Evolutionary conservation across 2,329 filamentous ascomycete species (phyloP).

Genomic region (Albifimbria verrucaria): DNA sequence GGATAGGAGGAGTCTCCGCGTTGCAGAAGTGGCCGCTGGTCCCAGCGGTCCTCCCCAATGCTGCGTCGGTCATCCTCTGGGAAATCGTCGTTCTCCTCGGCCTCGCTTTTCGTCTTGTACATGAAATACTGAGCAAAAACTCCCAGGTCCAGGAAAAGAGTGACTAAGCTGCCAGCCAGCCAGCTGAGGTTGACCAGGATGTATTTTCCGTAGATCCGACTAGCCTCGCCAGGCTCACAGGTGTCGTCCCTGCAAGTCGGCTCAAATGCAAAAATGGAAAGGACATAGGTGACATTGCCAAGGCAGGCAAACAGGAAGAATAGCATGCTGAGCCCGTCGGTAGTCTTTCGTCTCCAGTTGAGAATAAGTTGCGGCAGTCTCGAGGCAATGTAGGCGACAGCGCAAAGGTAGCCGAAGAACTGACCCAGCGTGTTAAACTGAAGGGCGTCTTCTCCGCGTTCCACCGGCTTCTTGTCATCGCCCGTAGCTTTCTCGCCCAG

Average conservation of each 20-base stretch:
- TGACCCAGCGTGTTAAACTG: slow-evolving; percentile 77
- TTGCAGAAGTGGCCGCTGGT: slow-evolving; percentile 36
- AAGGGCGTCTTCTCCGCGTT: slow-evolving; percentile 47
- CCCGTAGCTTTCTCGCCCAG: slow-evolving; percentile 44
- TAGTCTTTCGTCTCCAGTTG: slow-evolving; percentile 89
- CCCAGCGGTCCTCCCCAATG: slow-evolving; percentile 29
- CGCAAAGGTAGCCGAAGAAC: slow-evolving; percentile 90
- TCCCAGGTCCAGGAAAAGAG: slow-evolving; percentile 75
- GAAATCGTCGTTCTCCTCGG: slow-evolving; percentile 23
- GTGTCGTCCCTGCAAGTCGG: slow-evolving; percentile 57
- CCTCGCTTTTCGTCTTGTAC: slow-evolving; percentile 53
- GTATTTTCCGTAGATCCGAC: slow-evolving; percentile 70
- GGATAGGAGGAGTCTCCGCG: slow-evolving; percentile 25
- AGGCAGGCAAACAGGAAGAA: slow-evolving; percentile 97
- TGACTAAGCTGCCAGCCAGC: slow-evolving; percentile 86
- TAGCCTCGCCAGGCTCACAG: slow-evolving; percentile 65
- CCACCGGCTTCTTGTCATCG: slow-evolving; percentile 34
- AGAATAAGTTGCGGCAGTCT: slow-evolving; percentile 87
- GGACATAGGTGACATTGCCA: slow-evolving; percentile 89
- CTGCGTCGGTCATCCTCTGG: slow-evolving; percentile 20
- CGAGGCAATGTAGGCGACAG: slow-evolving; percentile 82
- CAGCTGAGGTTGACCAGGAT: slow-evolving; percentile 88
- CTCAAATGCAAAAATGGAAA: slow-evolving; percentile 88
- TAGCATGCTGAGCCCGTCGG: slow-evolving; percentile 86
- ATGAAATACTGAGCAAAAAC: slow-evolving; percentile 93